Percentiles rank a stretch among this genome's conserved stretches.
These are phyloP conservation scores for Aspergillus kassunensis DNA, from an alignment of 495 filamentous ascomycete species.

Conservation along the genomic window DNA sequence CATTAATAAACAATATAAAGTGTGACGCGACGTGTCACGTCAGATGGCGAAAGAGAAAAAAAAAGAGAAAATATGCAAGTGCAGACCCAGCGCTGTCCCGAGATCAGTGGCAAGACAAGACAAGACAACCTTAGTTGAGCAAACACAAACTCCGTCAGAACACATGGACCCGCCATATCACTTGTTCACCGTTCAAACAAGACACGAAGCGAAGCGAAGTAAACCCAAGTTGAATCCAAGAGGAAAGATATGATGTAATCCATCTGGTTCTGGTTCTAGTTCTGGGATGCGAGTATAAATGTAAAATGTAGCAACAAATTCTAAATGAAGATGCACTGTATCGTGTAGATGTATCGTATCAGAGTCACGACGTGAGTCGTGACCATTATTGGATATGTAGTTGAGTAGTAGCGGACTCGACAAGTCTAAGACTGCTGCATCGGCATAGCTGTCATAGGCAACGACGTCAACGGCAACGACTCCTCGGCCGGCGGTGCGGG, in stretches of 20 bases:
- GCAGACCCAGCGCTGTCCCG: no score
- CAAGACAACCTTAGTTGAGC: background rate
- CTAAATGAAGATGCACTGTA: no score
- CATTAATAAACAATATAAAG: constrained; percentile 5
- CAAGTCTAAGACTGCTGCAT: no score
- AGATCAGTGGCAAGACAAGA: background rate
- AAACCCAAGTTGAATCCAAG: background rate
- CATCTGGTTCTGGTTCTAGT: no score
- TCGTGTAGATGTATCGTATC: constrained; percentile 1
- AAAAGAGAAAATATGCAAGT: no score
- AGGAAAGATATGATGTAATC: no score
- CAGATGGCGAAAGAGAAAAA: background rate
- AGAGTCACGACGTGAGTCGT: background rate
- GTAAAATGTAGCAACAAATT: no score
- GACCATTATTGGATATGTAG: background rate
- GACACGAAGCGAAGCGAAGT: background rate
- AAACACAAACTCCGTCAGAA: background rate
- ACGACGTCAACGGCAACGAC: constrained; percentile 34
- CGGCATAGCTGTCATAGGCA: constrained; percentile 29
- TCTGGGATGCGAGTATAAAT: no score
- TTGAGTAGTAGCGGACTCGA: no score
- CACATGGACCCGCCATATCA: constrained; percentile 7
- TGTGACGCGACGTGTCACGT: background rate
- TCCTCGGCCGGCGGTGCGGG: constrained; percentile 15
- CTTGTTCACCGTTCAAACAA: background rate